Evolutionary conservation across 1,284 basidiomycete genomes (phyloP).

Genomic region (Heterobasidion irregulare): DNA sequence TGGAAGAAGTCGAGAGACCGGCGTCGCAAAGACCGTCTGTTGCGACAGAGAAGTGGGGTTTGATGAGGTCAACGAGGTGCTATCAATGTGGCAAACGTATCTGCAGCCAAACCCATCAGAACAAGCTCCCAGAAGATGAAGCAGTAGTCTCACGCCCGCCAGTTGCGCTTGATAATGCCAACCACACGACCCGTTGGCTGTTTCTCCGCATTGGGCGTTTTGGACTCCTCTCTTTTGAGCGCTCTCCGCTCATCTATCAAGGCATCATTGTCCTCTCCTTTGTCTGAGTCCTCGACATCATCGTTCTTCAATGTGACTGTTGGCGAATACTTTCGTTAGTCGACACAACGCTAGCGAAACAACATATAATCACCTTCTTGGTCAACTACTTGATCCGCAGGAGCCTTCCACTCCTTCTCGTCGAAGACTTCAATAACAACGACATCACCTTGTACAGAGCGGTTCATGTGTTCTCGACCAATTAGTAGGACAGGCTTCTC

Average conservation of each 20-base stretch:
- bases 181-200: conserved; percentile 92
- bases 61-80: conserved; percentile 76
- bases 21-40: conserved; percentile 93
- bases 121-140: conserved; percentile 1
- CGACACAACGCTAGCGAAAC: conserved; percentile 1
- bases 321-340: conserved; percentile 4
- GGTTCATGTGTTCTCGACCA: conserved; percentile 92
- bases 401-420: conserved; percentile 88
- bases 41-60: conserved; percentile 77
- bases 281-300: conserved; percentile 76
- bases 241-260: conserved; percentile 41
- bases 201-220: conserved; percentile 37
- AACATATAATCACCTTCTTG: conserved; percentile 56
- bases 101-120: conserved; percentile 24
- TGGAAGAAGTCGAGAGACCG: conserved; percentile 87
- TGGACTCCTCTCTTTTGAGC: conserved; percentile 30
- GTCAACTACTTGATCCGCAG: conserved; percentile 90
- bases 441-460: conserved; percentile 89
- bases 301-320: conserved; percentile 83
- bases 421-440: conserved; percentile 89
- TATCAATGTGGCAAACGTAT: conserved; percentile 95
- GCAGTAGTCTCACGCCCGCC: conserved; percentile 66
- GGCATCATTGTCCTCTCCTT: conserved; percentile 43
- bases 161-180: conserved; percentile 91
- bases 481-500: conserved; percentile 79